A percentile compares a stretch with the other conserved stretches of the same genome.
These are phyloP conservation scores for Lachnum nothofagi DNA, from an alignment of 2,329 filamentous ascomycete species.

Conservation along the genomic window DNA sequence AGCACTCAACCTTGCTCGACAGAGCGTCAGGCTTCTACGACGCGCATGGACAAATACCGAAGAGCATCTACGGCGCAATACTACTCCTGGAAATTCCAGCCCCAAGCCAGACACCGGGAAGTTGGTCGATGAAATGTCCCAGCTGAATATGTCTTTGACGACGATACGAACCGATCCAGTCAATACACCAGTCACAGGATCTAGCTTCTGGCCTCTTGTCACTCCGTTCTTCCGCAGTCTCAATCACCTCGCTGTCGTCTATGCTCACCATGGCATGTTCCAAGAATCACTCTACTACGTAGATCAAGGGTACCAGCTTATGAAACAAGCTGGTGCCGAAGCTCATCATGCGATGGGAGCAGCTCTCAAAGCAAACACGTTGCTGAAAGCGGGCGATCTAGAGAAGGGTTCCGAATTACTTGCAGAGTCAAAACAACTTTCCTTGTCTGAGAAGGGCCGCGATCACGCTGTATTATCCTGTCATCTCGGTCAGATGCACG, in stretches of 20 bases:
- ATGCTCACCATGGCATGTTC: conserved; percentile 78
- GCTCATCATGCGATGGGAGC: conserved; percentile 48
- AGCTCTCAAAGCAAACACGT: conserved; percentile 51
- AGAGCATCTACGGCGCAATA: conserved; percentile 14
- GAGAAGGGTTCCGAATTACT: conserved; percentile 54
- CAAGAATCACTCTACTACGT: conserved; percentile 85
- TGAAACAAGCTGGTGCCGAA: conserved; percentile 35
- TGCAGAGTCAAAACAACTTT: conserved; percentile 47
- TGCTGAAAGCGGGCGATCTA: conserved; percentile 52
- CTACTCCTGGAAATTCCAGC: background rate
- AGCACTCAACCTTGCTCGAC: conserved; percentile 53
- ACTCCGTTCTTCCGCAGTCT: conserved; percentile 67
- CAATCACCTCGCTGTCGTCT: conserved; percentile 69
- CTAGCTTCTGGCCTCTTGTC: conserved; percentile 75
- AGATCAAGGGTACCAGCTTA: conserved; percentile 76
- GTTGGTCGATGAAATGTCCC: conserved; percentile 31
- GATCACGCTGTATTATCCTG: conserved; percentile 48
- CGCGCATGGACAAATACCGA: conserved; percentile 38
- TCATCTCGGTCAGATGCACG: conserved; percentile 50
- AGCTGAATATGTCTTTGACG: conserved; percentile 33
- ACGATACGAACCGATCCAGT: conserved; percentile 37
- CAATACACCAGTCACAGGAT: conserved; percentile 42
- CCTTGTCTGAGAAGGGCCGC: conserved; percentile 43
- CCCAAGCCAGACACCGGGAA: conserved; percentile 24
- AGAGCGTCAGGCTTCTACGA: conserved; percentile 46